Conservation (phyloP, 371 early-diverging fungal species). For the Dichotomocladium elegans region DNA sequence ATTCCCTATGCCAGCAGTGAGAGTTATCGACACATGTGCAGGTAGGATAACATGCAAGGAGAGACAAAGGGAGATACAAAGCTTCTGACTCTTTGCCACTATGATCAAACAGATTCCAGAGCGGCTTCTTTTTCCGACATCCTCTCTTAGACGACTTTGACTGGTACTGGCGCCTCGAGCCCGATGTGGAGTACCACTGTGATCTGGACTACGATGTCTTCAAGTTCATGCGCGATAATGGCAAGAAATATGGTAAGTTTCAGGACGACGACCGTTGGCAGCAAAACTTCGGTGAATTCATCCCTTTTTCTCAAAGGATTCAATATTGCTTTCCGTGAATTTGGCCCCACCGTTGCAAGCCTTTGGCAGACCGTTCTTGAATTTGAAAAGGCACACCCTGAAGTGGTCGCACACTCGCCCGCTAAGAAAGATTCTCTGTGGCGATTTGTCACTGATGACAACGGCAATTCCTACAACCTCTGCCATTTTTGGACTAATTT, state of each 20-base stretch:
- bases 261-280: too few relatives aligned
- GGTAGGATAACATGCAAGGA: constrained; percentile 20
- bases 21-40: constrained; percentile 94
- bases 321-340: constrained; percentile 73
- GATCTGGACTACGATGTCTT: constrained; percentile 91
- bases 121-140: constrained; percentile 88
- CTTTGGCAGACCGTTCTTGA: constrained; percentile 63
- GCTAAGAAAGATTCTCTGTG: constrained; percentile 33
- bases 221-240: constrained; percentile 68
- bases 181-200: constrained; percentile 86
- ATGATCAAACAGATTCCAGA: constrained; percentile 29
- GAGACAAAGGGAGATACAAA: background rate
- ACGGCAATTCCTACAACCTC: constrained; percentile 47
- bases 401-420: constrained; percentile 28
- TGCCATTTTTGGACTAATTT: constrained; percentile 79
- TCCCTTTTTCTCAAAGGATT: constrained; percentile 26
- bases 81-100: too few relatives aligned
- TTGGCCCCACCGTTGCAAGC: constrained; percentile 66
- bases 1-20: constrained; percentile 83
- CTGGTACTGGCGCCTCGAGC: constrained; percentile 97
- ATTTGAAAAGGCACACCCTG: constrained; percentile 44
- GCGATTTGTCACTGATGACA: constrained; percentile 36
- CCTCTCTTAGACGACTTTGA: constrained; percentile 74
- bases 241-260: constrained; percentile 73
- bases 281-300: too few relatives aligned